These are phyloP conservation scores for Fraxinus americana DNA, from an alignment of 257 asterid species.

Conservation along the genomic window DNA sequence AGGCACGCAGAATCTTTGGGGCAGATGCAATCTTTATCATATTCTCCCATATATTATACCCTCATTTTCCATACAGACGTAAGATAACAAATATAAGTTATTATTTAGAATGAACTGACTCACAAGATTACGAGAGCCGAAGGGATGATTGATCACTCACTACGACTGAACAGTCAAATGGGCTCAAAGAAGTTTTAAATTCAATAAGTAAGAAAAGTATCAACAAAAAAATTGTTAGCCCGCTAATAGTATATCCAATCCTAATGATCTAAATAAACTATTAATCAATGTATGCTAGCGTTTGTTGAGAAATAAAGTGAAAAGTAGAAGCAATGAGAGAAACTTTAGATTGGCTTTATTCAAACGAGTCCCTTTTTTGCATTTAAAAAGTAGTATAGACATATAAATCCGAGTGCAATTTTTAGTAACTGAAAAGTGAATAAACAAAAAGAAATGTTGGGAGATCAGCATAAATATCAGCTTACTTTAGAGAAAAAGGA, in stretches of 20 bases:
- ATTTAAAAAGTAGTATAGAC: not conserved
- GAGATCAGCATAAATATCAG: slow-evolving; percentile 20
- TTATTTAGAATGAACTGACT: not conserved
- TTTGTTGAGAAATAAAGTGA: not conserved
- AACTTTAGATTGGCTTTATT: not conserved
- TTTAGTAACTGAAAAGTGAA: not conserved
- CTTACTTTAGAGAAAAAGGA: slow-evolving; percentile 97
- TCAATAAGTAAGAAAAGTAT: too few relatives aligned
- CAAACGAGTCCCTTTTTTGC: not conserved
- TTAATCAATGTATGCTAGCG: not conserved
- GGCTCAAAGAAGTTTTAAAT: not conserved
- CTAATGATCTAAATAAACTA: not conserved
- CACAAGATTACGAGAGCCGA: not conserved
- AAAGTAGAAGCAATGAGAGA: not conserved
- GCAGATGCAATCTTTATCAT: not conserved
- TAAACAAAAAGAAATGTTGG: slow-evolving; percentile 5
- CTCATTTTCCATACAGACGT: not conserved
- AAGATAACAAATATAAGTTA: not conserved
- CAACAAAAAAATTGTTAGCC: not conserved
- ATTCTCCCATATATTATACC: not conserved
- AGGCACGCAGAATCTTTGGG: not conserved
- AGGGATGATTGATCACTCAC: not conserved
- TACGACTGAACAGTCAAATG: not conserved
- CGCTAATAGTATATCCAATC: not conserved
- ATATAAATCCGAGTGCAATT: not conserved